Evolutionary conservation across 164 flowering plant genomes (phyloP), one percentile per base, ranked within the genome.

Genomic region (grape (Vitis vinifera)): DNA sequence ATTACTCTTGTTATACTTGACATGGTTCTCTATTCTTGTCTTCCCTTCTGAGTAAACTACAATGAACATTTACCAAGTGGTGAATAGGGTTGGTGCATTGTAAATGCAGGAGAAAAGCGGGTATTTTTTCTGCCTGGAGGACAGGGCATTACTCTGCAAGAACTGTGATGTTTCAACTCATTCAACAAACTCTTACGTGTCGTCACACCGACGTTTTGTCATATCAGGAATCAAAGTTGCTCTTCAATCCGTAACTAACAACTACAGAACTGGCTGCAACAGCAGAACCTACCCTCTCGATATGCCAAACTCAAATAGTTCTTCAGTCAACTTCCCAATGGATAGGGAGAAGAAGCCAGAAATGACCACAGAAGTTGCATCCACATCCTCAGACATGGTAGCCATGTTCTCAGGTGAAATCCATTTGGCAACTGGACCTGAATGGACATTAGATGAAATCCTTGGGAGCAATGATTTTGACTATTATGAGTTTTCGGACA

Each of bases 61-160:
- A 15, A 17, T 55, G n/a, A 15, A n/a, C 17, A 53, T 53, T 53
- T 53, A 23, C 27, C 27, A 23, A 23, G 27, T 23, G 27, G 27
- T 23, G 27, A 23, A 23, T 23, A 37, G 44, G 44, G 44, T 37
- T 37, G 4, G 44, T 15, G 58, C n/a, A 55, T 15, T 55, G 9
- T 15, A 13, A 9, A 10, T 66, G 68, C 75, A 78, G 84, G 82
- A 73, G 68, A 78, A 65, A 58, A 66, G 58, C 1, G 84, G 78
- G 8, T 76, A 65, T 62, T 61, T 81, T 60, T 81, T 81, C 73
- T 79, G 84, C 68, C 69, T 81, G 64, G 82, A 78, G 68, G 84
- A 81, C 68, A 65, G 84, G 68, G 74, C 74, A 44, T 17, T 81
- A 51, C 68, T 81, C 3, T 81, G 82, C 71, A 47, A 66, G 63